Evolutionary conservation across 1,284 basidiomycete species (phyloP).

Genomic region (Melampsora larici-populina): DNA sequence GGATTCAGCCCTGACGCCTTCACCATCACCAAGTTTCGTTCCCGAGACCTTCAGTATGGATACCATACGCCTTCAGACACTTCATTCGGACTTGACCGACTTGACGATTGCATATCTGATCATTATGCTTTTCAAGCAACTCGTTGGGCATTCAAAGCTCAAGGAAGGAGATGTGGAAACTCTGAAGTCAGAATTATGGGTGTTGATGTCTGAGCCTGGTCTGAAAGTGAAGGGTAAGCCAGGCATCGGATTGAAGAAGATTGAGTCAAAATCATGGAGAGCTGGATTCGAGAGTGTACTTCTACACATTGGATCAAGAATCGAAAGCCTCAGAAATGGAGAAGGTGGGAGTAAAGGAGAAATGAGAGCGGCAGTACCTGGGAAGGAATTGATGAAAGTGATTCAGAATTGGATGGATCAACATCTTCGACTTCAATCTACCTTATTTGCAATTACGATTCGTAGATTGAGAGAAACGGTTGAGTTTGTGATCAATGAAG

Average conservation of each 20-base stretch:
- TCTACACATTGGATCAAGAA: constrained; percentile 66
- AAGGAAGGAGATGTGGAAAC: constrained; percentile 58
- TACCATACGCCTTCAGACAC: constrained; percentile 66
- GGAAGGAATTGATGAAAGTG: constrained; percentile 42
- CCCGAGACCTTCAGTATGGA: constrained; percentile 85
- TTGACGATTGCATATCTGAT: constrained; percentile 74
- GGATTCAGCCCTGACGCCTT: constrained; percentile 52
- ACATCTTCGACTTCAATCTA: constrained; percentile 44
- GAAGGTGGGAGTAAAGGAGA: neutral
- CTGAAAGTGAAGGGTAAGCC: constrained; percentile 47
- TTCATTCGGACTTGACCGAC: constrained; percentile 72
- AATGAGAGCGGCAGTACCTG: constrained; percentile 54
- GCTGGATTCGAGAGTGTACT: constrained; percentile 63
- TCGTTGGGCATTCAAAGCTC: constrained; percentile 53
- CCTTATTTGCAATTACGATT: constrained; percentile 26
- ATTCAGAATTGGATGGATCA: constrained; percentile 46
- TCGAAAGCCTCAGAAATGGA: constrained; percentile 57
- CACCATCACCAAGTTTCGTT: constrained; percentile 57
- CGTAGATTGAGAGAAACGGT: neutral
- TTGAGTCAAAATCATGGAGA: constrained; percentile 59
- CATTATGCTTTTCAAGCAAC: constrained; percentile 72
- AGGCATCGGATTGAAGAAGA: constrained; percentile 50
- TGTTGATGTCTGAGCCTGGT: constrained; percentile 65
- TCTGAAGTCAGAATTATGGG: constrained; percentile 72
- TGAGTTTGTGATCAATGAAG: constrained; percentile 6